Evolutionary conservation across 148 eudicot genomes (phyloP).

Genomic region (Vaccinium vitisidaea): DNA sequence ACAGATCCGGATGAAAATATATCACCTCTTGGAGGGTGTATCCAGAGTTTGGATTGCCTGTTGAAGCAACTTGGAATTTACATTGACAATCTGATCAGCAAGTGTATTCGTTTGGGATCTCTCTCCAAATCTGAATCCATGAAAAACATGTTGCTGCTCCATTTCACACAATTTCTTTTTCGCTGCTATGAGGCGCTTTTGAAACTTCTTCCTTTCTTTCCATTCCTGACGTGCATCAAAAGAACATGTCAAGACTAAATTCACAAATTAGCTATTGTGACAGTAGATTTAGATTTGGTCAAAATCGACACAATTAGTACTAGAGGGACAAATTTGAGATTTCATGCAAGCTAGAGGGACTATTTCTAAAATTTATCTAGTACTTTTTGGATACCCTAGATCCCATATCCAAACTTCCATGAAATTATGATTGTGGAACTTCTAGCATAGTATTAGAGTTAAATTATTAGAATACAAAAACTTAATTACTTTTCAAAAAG

Average conservation of each 20-base stretch:
- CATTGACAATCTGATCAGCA: slow-evolving; percentile 60
- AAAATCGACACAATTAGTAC: too few relatives aligned
- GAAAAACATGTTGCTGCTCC: slow-evolving; percentile 85
- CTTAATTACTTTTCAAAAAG: background rate
- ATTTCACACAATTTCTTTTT: slow-evolving; percentile 84
- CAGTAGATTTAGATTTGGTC: background rate
- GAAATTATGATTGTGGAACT: background rate
- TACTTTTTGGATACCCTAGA: background rate
- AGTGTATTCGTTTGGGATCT: slow-evolving; percentile 59
- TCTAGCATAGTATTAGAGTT: background rate
- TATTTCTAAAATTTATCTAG: too few relatives aligned
- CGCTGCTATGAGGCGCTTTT: slow-evolving; percentile 78
- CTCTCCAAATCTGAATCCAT: slow-evolving; percentile 77
- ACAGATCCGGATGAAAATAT: slow-evolving; percentile 4
- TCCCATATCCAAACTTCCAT: background rate
- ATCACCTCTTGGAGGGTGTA: slow-evolving; percentile 52
- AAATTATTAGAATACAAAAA: background rate
- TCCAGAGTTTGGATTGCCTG: slow-evolving; percentile 52
- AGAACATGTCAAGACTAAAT: slow-evolving; percentile 16
- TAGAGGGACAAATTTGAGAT: too few relatives aligned
- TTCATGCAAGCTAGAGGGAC: too few relatives aligned
- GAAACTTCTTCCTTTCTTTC: slow-evolving; percentile 86
- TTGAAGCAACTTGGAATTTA: slow-evolving; percentile 74
- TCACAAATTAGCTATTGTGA: slow-evolving; percentile 1
- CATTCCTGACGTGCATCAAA: slow-evolving; percentile 58